phyloP scores from a whole-genome alignment of 2,329 filamentous ascomycete species.

The Aureobasidium vineae region DNA sequence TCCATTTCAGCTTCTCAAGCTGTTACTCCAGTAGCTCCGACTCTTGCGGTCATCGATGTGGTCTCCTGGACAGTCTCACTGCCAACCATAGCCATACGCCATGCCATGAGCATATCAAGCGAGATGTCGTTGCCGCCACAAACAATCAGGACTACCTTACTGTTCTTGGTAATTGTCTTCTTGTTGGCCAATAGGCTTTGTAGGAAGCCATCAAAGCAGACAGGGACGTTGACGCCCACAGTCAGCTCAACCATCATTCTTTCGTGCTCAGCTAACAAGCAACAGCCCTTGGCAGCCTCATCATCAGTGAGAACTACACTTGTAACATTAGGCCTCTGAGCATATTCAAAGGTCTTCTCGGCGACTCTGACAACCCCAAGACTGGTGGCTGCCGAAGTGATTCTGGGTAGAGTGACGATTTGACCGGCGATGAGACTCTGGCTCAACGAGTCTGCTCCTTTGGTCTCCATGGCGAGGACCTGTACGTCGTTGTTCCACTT shows the following conservation, averaged over 20 bases:
- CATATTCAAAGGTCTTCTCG: slow-evolving; percentile 64
- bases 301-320: slow-evolving; percentile 68
- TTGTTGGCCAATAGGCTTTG: slow-evolving; percentile 52
- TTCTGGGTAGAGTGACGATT: slow-evolving; percentile 61
- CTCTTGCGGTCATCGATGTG: slow-evolving; percentile 11
- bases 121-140: slow-evolving; percentile 66
- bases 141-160: slow-evolving; percentile 78
- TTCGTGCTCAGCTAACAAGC: slow-evolving; percentile 77
- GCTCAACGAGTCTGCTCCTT: slow-evolving; percentile 68
- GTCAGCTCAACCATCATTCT: slow-evolving; percentile 77
- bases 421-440: slow-evolving; percentile 57
- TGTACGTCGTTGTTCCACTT: slow-evolving; percentile 40
- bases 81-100: slow-evolving; percentile 40
- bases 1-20: not conserved
- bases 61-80: slow-evolving; percentile 22
- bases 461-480: slow-evolving; percentile 73
- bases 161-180: slow-evolving; percentile 61
- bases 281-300: slow-evolving; percentile 77
- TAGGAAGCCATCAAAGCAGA: slow-evolving; percentile 63
- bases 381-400: slow-evolving; percentile 72
- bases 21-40: slow-evolving; percentile 14
- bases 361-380: slow-evolving; percentile 72
- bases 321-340: slow-evolving; percentile 47
- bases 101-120: slow-evolving; percentile 52
- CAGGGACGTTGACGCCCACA: slow-evolving; percentile 76